phyloP scores from a whole-genome alignment of 345 rosid species.

The Citrus medica region DNA sequence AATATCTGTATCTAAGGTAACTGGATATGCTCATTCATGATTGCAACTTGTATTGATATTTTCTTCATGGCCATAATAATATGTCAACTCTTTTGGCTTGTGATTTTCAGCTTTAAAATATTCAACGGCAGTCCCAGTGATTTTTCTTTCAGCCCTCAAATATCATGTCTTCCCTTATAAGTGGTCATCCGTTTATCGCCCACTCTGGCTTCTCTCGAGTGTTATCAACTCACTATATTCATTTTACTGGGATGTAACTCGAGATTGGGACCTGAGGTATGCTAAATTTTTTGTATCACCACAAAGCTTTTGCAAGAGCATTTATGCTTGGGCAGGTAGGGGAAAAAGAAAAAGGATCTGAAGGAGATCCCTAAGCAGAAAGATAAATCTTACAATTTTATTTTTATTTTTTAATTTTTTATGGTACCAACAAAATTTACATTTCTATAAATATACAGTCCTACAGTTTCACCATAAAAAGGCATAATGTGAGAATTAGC shows the following conservation, averaged over 20 bases:
- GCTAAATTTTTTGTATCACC: not conserved
- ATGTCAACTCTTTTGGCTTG: slow-evolving; percentile 21
- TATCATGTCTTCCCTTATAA: slow-evolving; percentile 76
- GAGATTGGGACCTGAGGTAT: slow-evolving; percentile 99
- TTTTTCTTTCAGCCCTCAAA: slow-evolving; percentile 91
- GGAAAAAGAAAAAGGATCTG: not conserved
- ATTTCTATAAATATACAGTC: not conserved
- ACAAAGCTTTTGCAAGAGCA: not conserved
- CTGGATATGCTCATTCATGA: not conserved
- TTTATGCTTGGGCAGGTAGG: not conserved
- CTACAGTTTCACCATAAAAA: not conserved
- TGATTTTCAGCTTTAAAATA: slow-evolving; percentile 85
- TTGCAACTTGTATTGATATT: not conserved
- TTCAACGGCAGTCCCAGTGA: slow-evolving; percentile 96
- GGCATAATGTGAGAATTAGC: not conserved
- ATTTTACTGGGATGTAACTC: slow-evolving; percentile 95
- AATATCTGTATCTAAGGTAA: not conserved
- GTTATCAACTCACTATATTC: slow-evolving; percentile 89
- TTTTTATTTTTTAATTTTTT: not conserved
- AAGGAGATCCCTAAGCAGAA: not conserved
- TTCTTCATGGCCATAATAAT: not conserved
- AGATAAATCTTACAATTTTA: not conserved
- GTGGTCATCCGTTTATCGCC: slow-evolving; percentile 79
- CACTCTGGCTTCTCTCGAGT: slow-evolving; percentile 93
- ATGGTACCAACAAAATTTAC: not conserved